Evolutionary conservation across 1,284 basidiomycete species (phyloP).

Genomic region (Cutaneotrichosporon daszewskae): DNA sequence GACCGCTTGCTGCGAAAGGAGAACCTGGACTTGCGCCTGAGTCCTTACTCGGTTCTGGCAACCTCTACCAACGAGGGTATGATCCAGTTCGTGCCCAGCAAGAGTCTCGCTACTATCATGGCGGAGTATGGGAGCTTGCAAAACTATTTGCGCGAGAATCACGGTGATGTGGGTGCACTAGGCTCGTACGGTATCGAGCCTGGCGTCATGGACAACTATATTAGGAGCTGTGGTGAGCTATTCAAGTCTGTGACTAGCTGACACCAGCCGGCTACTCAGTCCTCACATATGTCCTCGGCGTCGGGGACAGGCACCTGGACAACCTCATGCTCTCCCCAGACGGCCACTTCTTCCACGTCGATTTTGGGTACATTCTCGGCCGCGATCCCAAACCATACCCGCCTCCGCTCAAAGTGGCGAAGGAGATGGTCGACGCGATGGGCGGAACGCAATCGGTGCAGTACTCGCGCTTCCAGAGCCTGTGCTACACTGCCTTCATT

Average conservation of each 20-base stretch:
- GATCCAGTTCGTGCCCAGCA: slow-evolving; percentile 92
- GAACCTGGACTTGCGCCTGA: slow-evolving; percentile 88
- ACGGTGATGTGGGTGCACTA: slow-evolving; percentile 86
- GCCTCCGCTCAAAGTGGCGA: slow-evolving; percentile 96
- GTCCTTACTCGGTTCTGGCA: slow-evolving; percentile 88
- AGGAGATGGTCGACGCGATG: slow-evolving; percentile 99
- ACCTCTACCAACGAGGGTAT: slow-evolving; percentile 90
- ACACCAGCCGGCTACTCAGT: slow-evolving; percentile 90
- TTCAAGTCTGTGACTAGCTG: background rate
- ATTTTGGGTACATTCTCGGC: slow-evolving; percentile 97
- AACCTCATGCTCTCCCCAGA: slow-evolving; percentile 90
- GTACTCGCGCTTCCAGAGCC: slow-evolving; percentile 89
- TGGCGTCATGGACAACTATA: slow-evolving; percentile 88
- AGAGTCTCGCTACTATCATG: slow-evolving; percentile 87
- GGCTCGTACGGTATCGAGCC: slow-evolving; percentile 90
- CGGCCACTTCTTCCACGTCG: slow-evolving; percentile 89
- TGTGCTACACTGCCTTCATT: slow-evolving; percentile 94
- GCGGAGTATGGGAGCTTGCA: slow-evolving; percentile 87
- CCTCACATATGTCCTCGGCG: slow-evolving; percentile 91
- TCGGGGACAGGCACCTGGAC: slow-evolving; percentile 95
- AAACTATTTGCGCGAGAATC: slow-evolving; percentile 75
- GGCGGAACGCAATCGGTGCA: slow-evolving; percentile 88
- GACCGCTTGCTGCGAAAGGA: slow-evolving; percentile 88
- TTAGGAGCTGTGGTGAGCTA: slow-evolving; percentile 85
- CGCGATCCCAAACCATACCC: slow-evolving; percentile 98